A percentile compares a stretch with the other conserved stretches of the same genome.
Conservation (phyloP, 305 asterid species). For the Petunia hybrid region DNA sequence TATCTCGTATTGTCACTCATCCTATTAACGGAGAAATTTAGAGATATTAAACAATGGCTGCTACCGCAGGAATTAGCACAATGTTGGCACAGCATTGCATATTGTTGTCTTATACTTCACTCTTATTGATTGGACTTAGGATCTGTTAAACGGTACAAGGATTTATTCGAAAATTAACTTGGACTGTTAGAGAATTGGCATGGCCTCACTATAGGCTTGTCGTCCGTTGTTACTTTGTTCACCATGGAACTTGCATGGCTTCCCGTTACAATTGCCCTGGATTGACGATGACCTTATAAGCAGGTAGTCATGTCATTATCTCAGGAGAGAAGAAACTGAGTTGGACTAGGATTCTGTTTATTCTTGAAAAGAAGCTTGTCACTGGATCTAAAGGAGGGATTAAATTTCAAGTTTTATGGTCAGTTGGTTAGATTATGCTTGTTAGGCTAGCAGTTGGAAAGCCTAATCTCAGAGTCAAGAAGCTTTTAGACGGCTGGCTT, state of each 20-base stretch:
- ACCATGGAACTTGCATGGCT: neutral
- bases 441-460: neutral
- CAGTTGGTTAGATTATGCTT: neutral
- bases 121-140: neutral
- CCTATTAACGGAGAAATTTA: constrained; percentile 17
- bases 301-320: neutral
- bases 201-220: neutral
- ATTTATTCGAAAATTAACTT: constrained; percentile 4
- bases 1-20: neutral
- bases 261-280: neutral
- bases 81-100: neutral
- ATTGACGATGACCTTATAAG: neutral
- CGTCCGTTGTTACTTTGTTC: neutral
- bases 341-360: neutral
- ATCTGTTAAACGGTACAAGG: neutral
- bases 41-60: neutral
- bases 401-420: neutral
- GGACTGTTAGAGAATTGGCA: constrained; percentile 19
- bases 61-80: neutral
- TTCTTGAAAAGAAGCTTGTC: neutral
- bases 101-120: neutral
- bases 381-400: neutral
- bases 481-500: constrained; percentile 1
- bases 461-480: neutral
- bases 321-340: neutral